These are phyloP conservation scores for Aspergillus melleus DNA, from an alignment of 2,329 filamentous ascomycete species.

Conservation along the genomic window DNA sequence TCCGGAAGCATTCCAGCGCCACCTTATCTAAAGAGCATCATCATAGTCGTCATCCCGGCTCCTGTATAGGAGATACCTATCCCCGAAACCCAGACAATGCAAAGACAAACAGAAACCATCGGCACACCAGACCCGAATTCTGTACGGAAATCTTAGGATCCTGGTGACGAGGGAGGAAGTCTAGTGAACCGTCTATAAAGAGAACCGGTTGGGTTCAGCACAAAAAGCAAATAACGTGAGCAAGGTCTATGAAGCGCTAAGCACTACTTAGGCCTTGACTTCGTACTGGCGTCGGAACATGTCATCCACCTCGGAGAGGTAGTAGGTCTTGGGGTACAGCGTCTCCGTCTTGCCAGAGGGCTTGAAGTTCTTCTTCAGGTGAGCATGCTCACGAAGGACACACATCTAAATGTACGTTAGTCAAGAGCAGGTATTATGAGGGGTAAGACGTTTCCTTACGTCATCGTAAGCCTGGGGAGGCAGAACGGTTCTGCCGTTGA, in stretches of 20 bases:
- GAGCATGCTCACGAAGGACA: conserved; percentile 76
- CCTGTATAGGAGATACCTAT: conserved; percentile 2
- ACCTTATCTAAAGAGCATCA: conserved; percentile 10
- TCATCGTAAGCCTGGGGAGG: conserved; percentile 72
- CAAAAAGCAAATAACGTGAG: conserved; percentile 19
- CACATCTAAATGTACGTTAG: conserved; percentile 61
- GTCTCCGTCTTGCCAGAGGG: conserved; percentile 68
- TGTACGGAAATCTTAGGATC: conserved; percentile 25
- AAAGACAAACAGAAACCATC: conserved; percentile 5
- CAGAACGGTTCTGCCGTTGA: conserved; percentile 66
- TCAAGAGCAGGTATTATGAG: conserved; percentile 1
- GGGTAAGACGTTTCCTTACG: conserved; percentile 50
- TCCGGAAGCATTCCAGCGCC: conserved; percentile 19
- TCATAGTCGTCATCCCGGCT: conserved; percentile 2
- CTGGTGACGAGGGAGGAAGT: conserved; percentile 35
- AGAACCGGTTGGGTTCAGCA: conserved; percentile 25
- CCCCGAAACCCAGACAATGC: conserved; percentile 2
- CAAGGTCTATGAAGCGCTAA: conserved; percentile 16
- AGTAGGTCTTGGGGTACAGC: conserved; percentile 69
- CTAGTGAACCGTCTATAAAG: conserved; percentile 35
- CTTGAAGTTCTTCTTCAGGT: conserved; percentile 76
- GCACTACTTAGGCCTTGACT: conserved; percentile 64
- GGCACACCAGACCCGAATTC: conserved; percentile 16
- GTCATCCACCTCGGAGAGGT: conserved; percentile 76
- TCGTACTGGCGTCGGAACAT: conserved; percentile 82